phyloP scores from a whole-genome alignment of 2,329 filamentous ascomycete species.

The Trematosphaeria pertusa region DNA sequence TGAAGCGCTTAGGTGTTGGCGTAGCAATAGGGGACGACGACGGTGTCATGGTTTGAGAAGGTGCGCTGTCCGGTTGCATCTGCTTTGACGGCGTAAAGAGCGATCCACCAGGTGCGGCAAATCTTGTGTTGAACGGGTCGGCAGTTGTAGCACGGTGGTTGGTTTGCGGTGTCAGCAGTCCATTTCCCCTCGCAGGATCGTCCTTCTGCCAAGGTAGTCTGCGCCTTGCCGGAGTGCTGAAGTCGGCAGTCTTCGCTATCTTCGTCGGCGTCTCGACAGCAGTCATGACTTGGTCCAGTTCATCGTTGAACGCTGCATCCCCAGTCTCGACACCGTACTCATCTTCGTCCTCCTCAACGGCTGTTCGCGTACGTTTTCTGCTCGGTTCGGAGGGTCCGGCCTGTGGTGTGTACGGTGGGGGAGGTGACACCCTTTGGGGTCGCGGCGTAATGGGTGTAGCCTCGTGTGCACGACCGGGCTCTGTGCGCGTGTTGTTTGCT shows the following conservation, averaged over 20 bases:
- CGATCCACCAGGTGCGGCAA: slow-evolving; percentile 10
- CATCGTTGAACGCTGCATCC: slow-evolving; percentile 40
- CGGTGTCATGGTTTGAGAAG: slow-evolving; percentile 19
- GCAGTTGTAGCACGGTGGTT: slow-evolving; percentile 8
- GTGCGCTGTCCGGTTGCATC: slow-evolving; percentile 8
- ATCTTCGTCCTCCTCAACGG: slow-evolving; percentile 36
- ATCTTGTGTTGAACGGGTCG: slow-evolving; percentile 23
- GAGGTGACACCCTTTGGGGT: slow-evolving; percentile 18
- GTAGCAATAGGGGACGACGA: slow-evolving; percentile 36
- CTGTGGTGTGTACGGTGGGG: slow-evolving; percentile 25
- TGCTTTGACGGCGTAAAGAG: slow-evolving; percentile 26
- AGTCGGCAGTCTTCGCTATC: slow-evolving; percentile 44
- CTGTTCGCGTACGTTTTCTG: slow-evolving; percentile 39
- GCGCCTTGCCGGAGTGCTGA: slow-evolving; percentile 46
- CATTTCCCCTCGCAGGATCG: slow-evolving; percentile 14
- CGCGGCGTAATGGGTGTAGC: slow-evolving; percentile 22
- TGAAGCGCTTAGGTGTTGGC: slow-evolving; percentile 43
- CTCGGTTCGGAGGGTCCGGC: slow-evolving; percentile 13
- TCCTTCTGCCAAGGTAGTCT: slow-evolving; percentile 50
- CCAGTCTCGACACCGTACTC: slow-evolving; percentile 43
- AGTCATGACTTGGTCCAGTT: slow-evolving; percentile 35
- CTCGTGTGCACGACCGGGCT: slow-evolving; percentile 34
- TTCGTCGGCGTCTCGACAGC: slow-evolving; percentile 52
- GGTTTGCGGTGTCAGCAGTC: slow-evolving; percentile 40
- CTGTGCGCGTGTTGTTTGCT: slow-evolving; percentile 57